Base-by-base conservation (phyloP, 1,139 yeast genomes). In the Oligophagozyma castellii region DNA sequence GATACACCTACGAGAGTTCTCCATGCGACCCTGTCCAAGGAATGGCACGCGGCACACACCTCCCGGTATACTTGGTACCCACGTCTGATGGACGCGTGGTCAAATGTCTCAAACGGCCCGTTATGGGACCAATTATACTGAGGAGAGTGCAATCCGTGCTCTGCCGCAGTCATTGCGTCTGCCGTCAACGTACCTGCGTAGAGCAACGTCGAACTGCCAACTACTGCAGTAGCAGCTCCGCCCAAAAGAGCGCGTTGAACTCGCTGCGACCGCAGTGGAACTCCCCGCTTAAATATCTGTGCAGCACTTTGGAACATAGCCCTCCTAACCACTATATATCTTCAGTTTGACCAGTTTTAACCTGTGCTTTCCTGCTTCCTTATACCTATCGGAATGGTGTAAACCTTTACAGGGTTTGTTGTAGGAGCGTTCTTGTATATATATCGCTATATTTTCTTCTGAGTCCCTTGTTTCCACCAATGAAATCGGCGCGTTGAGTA, bases 61-160 rank as follows among this genome's bases (percentile, higher is more conserved):
- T 89, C 99, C 61, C 84, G 79, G 70, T 89, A 89, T 38, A 89
- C 99, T 61, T 84, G 96, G 75, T 77, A 89, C 47, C 99, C 99
- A 71, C 99, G 84, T 70, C 99, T 81, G 53, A 89, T 81, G 30
- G 94, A 77, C 36, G 84, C 86, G 59, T 89, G 99, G 66, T 89
- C 98, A 48, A 84, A 92, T 32, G 95, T 70, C 44, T 76, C 77
- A 51, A 86, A 73, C 73, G 84, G 78, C 51, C 93, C 95, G 53
- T 70, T 74, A 62, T 89, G 96, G 28, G 95, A 70, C 98, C 98
- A 89, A 36, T 73, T 78, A 59, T 69, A 86, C 38, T 74, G 73
- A 42, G 96, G 95, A 26, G 98, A 76, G 59, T 89, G 98, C 56
- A 89, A 71, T 47, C 99, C 99, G 62, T 89, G 96, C 65, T 89